Evolutionary conservation across 306 rosid genomes (phyloP).

Genomic region (Biancaea sappan): DNA sequence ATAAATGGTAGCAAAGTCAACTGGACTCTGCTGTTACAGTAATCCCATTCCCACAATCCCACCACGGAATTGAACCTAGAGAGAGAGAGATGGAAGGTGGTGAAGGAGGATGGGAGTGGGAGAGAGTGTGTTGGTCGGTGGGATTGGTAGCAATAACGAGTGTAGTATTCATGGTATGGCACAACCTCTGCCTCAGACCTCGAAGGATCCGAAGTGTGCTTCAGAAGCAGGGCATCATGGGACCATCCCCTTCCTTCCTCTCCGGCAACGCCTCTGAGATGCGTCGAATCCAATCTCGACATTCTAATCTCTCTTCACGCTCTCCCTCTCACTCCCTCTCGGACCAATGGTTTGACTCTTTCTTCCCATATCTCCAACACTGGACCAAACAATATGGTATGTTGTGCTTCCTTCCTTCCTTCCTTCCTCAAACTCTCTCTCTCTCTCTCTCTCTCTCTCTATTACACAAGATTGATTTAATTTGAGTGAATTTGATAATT

Average conservation of each 20-base stretch:
- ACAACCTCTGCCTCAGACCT: constrained; percentile 20
- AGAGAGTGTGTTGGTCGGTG: constrained; percentile 9
- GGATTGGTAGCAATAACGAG: not conserved
- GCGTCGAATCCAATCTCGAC: constrained; percentile 3
- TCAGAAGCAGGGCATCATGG: constrained; percentile 38
- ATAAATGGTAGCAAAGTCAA: too few species aligned
- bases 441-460: too few species aligned
- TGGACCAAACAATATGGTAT: constrained; percentile 43
- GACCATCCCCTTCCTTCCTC: constrained; percentile 41
- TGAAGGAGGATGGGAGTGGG: not conserved
- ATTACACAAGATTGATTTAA: too few species aligned
- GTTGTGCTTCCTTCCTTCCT: not conserved
- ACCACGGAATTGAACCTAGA: too few species aligned
- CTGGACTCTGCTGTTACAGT: too few species aligned
- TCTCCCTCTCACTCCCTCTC: not conserved
- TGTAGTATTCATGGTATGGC: not conserved
- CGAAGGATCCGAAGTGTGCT: constrained; percentile 30
- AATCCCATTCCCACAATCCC: too few species aligned
- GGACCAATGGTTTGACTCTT: constrained; percentile 28
- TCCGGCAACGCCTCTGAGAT: constrained; percentile 34
- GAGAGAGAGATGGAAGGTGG: constrained; percentile 9
- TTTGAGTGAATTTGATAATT: too few species aligned
- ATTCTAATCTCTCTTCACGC: not conserved
- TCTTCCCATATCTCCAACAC: constrained; percentile 36
- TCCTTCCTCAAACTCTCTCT: not conserved